These are phyloP conservation scores for Carpinus fangiana DNA, from an alignment of 306 rosid species.

Conservation along the genomic window DNA sequence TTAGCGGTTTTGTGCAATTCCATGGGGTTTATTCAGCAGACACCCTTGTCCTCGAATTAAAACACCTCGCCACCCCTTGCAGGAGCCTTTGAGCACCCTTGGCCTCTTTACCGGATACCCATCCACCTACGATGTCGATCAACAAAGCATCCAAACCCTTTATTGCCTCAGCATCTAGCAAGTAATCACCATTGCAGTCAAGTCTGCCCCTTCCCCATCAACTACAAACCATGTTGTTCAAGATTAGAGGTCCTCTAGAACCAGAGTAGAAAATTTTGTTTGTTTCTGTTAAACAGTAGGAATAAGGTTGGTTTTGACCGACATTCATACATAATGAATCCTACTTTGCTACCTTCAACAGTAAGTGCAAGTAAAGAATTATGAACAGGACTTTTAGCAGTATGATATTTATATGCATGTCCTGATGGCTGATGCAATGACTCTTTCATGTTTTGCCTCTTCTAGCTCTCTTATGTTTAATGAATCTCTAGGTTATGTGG, in stretches of 20 bases:
- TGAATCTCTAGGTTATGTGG: conserved; percentile 4
- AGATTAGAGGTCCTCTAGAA: not conserved
- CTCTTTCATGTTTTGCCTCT: not conserved
- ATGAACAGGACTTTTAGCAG: not conserved
- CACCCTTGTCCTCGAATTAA: not conserved
- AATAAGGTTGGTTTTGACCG: not conserved
- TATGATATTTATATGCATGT: not conserved
- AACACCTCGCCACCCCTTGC: not conserved
- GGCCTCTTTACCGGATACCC: not conserved
- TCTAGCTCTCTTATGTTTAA: not conserved
- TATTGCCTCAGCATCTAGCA: not conserved
- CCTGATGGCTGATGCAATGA: not conserved
- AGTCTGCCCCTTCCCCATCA: not conserved
- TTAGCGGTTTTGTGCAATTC: not conserved
- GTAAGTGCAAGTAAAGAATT: not conserved
- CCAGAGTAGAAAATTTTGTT: not conserved
- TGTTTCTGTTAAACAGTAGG: not conserved
- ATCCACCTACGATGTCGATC: not conserved
- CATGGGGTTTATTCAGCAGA: not conserved
- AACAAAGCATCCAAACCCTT: not conserved
- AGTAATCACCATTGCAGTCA: not conserved
- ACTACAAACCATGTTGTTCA: not conserved
- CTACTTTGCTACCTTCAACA: not conserved
- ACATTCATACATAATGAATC: not conserved
- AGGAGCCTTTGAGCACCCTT: not conserved